Conservation (phyloP, 1,284 basidiomycete species). For the Ustilago nuda region DNA sequence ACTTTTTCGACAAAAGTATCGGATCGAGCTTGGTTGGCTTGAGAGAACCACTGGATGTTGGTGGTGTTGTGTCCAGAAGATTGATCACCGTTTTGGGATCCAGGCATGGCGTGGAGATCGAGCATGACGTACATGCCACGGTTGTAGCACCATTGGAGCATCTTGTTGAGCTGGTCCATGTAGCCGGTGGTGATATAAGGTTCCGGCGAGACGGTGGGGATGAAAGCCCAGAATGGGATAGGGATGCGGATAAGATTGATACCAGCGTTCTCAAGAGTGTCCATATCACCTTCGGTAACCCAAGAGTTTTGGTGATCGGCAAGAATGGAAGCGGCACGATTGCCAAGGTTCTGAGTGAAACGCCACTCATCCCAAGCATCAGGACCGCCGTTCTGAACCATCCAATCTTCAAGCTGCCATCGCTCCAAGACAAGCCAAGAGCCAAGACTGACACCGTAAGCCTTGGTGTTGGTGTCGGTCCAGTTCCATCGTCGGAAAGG, state of each 20-base stretch:
- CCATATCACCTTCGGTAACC: constrained; percentile 70
- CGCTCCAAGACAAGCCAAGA: constrained; percentile 67
- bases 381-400: constrained; percentile 63
- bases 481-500: constrained; percentile 64
- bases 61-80: constrained; percentile 65
- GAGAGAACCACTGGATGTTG: constrained; percentile 51
- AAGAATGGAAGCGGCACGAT: constrained; percentile 48
- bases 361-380: constrained; percentile 70
- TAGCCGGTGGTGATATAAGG: constrained; percentile 59
- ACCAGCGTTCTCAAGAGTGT: constrained; percentile 61
- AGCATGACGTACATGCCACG: constrained; percentile 70
- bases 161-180: constrained; percentile 56
- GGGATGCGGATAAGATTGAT: constrained; percentile 70
- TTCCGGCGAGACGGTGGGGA: constrained; percentile 54
- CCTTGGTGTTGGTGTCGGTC: constrained; percentile 64
- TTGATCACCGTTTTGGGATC: constrained; percentile 70
- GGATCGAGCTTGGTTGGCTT: constrained; percentile 56
- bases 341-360: constrained; percentile 64
- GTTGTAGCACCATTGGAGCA: constrained; percentile 66
- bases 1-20: constrained; percentile 52
- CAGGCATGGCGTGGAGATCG: constrained; percentile 71
- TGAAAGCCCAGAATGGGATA: constrained; percentile 69
- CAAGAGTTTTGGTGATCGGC: constrained; percentile 69
- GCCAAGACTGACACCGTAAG: constrained; percentile 65
- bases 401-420: constrained; percentile 71